Conservation (phyloP, 805 yeast genomes). For the Metschnikowia matae region DNA sequence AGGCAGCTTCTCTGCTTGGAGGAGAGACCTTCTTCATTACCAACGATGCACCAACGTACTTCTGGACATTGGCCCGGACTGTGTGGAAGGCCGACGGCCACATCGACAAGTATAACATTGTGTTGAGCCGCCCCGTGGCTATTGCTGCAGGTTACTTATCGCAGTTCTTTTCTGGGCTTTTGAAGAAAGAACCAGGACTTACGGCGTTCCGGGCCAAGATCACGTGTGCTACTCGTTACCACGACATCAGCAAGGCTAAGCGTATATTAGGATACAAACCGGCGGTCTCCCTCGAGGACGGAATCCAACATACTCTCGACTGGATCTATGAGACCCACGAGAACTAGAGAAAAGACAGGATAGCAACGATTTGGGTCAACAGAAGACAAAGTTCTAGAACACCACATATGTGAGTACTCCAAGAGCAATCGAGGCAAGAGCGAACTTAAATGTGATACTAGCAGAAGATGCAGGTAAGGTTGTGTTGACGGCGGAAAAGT, state of each 20-base stretch:
- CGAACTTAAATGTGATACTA: slow-evolving; percentile 1
- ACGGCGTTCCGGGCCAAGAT: slow-evolving; percentile 93
- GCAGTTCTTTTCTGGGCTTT: slow-evolving; percentile 63
- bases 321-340: slow-evolving; percentile 75
- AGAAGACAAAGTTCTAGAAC: not conserved
- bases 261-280: slow-evolving; percentile 74
- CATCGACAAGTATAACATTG: slow-evolving; percentile 64
- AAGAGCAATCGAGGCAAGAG: slow-evolving; percentile 3
- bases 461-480: slow-evolving; percentile 5
- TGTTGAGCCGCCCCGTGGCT: slow-evolving; percentile 70
- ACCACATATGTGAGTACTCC: slow-evolving; percentile 7
- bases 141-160: slow-evolving; percentile 76
- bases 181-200: slow-evolving; percentile 86
- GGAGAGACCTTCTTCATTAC: slow-evolving; percentile 91
- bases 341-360: slow-evolving; percentile 2
- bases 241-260: slow-evolving; percentile 87
- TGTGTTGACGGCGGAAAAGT: not conserved
- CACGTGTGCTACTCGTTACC: slow-evolving; percentile 91
- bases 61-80: slow-evolving; percentile 94
- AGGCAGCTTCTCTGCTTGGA: slow-evolving; percentile 46
- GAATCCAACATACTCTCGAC: slow-evolving; percentile 71
- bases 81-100: slow-evolving; percentile 97
- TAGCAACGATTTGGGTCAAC: not conserved
- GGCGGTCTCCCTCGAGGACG: slow-evolving; percentile 69
- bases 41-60: slow-evolving; percentile 90